Percentiles rank a stretch among this genome's conserved stretches.
Conservation (phyloP, 2,329 filamentous ascomycete genomes). For the Anthostomella pinea region DNA sequence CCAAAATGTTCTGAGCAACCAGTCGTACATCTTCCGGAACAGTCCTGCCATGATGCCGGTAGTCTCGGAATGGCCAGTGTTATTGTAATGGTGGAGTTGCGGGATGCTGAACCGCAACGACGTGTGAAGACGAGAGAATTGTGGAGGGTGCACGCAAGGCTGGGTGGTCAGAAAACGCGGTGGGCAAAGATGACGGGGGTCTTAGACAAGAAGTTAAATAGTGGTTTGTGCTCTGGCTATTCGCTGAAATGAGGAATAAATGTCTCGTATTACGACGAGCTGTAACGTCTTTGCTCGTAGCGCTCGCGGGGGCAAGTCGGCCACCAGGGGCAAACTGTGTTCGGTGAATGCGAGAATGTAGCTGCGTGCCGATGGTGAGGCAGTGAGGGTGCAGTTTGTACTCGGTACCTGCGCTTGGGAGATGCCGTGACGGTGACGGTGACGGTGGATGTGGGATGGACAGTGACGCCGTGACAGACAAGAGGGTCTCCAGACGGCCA, state of each 20-base stretch:
- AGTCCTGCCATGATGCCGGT: slow-evolving; percentile 73
- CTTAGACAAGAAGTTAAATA: slow-evolving; percentile 39
- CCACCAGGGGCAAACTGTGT: slow-evolving; percentile 25
- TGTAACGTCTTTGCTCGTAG: slow-evolving; percentile 29
- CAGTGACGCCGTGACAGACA: slow-evolving; percentile 33
- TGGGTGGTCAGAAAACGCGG: slow-evolving; percentile 24
- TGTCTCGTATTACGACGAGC: slow-evolving; percentile 40
- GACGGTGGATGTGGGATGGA: slow-evolving; percentile 29
- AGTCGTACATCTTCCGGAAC: slow-evolving; percentile 95
- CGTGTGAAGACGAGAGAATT: slow-evolving; percentile 27
- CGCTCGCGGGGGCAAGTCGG: slow-evolving; percentile 31
- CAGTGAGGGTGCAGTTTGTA: no score
- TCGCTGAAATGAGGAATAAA: slow-evolving; percentile 37
- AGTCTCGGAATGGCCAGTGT: slow-evolving; percentile 10
- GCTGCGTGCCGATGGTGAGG: slow-evolving; percentile 27
- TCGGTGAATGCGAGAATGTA: slow-evolving; percentile 29
- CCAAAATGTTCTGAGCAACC: slow-evolving; percentile 97
- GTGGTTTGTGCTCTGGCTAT: slow-evolving; percentile 33
- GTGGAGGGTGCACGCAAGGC: slow-evolving; percentile 24
- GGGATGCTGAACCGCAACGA: slow-evolving; percentile 9
- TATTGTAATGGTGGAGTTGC: slow-evolving; percentile 10
- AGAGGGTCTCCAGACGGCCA: slow-evolving; percentile 35
- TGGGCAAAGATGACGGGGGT: slow-evolving; percentile 27
- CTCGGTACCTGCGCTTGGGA: slow-evolving; percentile 25
- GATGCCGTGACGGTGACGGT: slow-evolving; percentile 19